Percentiles rank a stretch among this genome's conserved stretches.
Conservation (phyloP, 2,329 filamentous ascomycete genomes). For the Penicillium sclerotiorum region DNA sequence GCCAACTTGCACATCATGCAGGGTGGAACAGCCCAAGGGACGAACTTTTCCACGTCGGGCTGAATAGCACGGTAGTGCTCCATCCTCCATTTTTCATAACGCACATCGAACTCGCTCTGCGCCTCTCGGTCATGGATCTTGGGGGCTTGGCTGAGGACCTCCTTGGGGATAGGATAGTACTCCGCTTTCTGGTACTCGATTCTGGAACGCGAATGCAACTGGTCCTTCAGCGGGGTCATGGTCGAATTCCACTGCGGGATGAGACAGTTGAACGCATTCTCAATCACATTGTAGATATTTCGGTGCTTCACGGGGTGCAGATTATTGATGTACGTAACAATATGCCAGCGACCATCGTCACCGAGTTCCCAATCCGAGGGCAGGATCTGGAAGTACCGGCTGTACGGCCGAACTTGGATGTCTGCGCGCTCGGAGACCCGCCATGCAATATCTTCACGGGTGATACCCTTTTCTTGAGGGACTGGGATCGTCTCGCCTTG, state of each 20-base stretch:
- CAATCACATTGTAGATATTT: conserved; percentile 42
- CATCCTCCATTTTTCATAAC: conserved; percentile 29
- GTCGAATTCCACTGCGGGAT: conserved; percentile 31
- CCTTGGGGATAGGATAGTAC: conserved; percentile 29
- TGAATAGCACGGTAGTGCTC: conserved; percentile 26
- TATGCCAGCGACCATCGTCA: conserved; percentile 29
- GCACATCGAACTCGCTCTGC: conserved; percentile 25
- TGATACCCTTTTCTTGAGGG: conserved; percentile 33
- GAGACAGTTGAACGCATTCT: conserved; percentile 36
- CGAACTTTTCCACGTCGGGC: conserved; percentile 31
- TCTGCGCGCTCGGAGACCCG: conserved; percentile 31
- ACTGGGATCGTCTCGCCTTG: conserved; percentile 27
- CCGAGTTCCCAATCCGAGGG: conserved; percentile 43
- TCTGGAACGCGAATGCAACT: conserved; percentile 35
- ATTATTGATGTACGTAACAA: conserved; percentile 52
- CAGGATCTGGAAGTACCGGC: conserved; percentile 50
- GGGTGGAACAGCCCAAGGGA: conserved; percentile 34
- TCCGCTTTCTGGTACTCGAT: conserved; percentile 34
- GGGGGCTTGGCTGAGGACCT: conserved; percentile 17
- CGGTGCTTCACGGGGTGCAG: conserved; percentile 42
- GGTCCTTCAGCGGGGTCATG: conserved; percentile 35
- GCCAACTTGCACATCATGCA: conserved; percentile 32
- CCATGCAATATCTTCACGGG: conserved; percentile 35
- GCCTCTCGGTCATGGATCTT: conserved; percentile 21
- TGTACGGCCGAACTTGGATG: conserved; percentile 32